A percentile compares a stretch with the other conserved stretches of the same genome.
These are phyloP conservation scores for Amylocystis lapponica DNA, from an alignment of 768 basidiomycete species.

Conservation along the genomic window DNA sequence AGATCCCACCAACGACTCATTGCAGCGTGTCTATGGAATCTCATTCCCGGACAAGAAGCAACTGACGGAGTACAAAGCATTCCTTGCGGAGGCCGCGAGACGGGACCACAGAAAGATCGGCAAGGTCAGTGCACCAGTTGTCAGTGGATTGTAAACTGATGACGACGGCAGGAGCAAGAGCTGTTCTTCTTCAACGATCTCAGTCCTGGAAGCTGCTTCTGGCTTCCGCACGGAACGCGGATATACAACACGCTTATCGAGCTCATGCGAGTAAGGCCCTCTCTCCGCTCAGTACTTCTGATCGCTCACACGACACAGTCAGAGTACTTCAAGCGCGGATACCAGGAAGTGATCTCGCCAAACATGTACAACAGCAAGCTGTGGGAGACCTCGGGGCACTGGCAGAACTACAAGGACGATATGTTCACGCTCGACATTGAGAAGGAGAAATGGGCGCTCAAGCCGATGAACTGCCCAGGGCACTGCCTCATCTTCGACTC, in stretches of 20 bases:
- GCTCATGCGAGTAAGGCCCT: slow-evolving; percentile 70
- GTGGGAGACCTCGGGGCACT: slow-evolving; percentile 98
- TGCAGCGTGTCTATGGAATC: slow-evolving; percentile 96
- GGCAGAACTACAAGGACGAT: slow-evolving; percentile 96
- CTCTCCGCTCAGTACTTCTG: background rate
- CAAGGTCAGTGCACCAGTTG: slow-evolving; percentile 40
- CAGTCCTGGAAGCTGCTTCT: slow-evolving; percentile 94
- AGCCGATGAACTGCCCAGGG: slow-evolving; percentile 99
- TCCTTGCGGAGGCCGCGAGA: slow-evolving; percentile 96
- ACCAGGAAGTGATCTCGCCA: slow-evolving; percentile 97
- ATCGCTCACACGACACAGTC: slow-evolving; percentile 36
- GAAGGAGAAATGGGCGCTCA: slow-evolving; percentile 93
- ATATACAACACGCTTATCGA: slow-evolving; percentile 94
- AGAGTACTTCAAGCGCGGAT: slow-evolving; percentile 94
- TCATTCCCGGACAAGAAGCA: slow-evolving; percentile 99
- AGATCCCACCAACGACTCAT: slow-evolving; percentile 84
- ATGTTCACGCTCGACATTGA: slow-evolving; percentile 96
- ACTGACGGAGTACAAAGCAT: slow-evolving; percentile 88
- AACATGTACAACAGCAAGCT: slow-evolving; percentile 96
- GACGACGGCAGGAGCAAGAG: slow-evolving; percentile 71
- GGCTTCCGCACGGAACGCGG: slow-evolving; percentile 93
- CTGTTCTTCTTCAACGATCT: slow-evolving; percentile 98
- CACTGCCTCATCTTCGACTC: slow-evolving; percentile 96
- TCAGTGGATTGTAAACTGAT: background rate
- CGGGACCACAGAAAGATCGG: slow-evolving; percentile 97